Base-by-base conservation (phyloP, 257 asterid genomes). In the Galeopsis tetrahit region DNA sequence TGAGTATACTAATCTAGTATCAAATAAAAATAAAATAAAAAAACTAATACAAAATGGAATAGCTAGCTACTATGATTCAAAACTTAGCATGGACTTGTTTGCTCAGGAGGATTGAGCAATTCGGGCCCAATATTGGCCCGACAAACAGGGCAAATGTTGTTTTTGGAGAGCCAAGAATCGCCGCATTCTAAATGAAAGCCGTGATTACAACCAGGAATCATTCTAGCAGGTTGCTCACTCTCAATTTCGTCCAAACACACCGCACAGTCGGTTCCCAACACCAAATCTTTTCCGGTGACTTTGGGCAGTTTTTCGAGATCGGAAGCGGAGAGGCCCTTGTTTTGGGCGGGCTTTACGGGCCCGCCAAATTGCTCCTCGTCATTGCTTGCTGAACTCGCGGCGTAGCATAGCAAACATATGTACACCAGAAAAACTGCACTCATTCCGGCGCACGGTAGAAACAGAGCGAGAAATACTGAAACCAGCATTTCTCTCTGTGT, bases 401-500 rank as follows among this genome's bases (percentile, higher is more conserved):
- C 88, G 72, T 88, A 87, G 88, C 97, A 93, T 0, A 90, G 79
- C 68, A 93, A 9, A 43, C 93, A 93, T 49, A 88, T 70, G 85
- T 92, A 92, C 1, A 92, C 93, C n/a, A 92, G n/a, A 66, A 92
- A 87, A 4, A 92, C 89, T 0, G 83, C 96, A 78, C 87, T 77
- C 98, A 92, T 90, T 15, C 97, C 98, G 0, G 85, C 91, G 77
- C 97, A 93, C 0, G 98, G 98, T 1, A 90, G 86, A 57, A 93
- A 90, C 64, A 93, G 85, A 5, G 97, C 95, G 2, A 93, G 91
- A 73, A 93, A 90, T 4, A 90, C 82, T 7, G 96, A 86, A 10
- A 89, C 80, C 72, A 85, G 75, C 98, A 93, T 93, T 73, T 71
- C 52, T 78, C 7, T 8, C 10, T 48, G 13, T 35, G 7, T 44